Conservation (phyloP, 768 basidiomycete species). For the Lentinula sp. region DNA sequence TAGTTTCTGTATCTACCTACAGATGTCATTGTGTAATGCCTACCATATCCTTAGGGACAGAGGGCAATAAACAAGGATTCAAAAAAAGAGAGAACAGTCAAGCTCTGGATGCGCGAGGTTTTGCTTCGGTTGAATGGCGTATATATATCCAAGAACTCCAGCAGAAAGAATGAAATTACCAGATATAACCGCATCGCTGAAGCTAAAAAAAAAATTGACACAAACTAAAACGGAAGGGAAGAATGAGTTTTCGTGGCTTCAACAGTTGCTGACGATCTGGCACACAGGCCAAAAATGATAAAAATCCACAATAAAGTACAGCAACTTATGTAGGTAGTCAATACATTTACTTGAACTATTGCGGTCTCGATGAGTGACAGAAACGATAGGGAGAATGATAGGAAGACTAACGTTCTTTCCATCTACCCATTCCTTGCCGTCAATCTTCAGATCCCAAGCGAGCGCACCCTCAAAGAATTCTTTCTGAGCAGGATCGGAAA, state of each 20-base stretch:
- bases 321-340: neutral
- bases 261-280: neutral
- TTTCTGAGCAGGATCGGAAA: conserved; percentile 70
- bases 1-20: no score
- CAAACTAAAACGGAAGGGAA: neutral
- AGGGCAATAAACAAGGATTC: no score
- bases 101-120: neutral
- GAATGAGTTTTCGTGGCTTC: no score
- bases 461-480: conserved; percentile 88
- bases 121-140: neutral
- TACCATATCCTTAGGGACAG: no score
- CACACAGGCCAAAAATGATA: neutral
- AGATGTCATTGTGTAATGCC: no score
- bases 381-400: conserved; percentile 2
- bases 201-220: neutral
- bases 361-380: conserved; percentile 2
- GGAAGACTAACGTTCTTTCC: conserved; percentile 72
- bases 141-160: neutral
- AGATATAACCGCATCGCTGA: neutral
- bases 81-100: no score
- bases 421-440: conserved; percentile 88
- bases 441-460: conserved; percentile 89
- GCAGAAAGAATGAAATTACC: neutral
- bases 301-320: neutral
- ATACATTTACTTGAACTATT: conserved; percentile 28